These are phyloP conservation scores for Cladorrhinum sp. DNA, from an alignment of 2,329 filamentous ascomycete genomes.

Conservation along the genomic window DNA sequence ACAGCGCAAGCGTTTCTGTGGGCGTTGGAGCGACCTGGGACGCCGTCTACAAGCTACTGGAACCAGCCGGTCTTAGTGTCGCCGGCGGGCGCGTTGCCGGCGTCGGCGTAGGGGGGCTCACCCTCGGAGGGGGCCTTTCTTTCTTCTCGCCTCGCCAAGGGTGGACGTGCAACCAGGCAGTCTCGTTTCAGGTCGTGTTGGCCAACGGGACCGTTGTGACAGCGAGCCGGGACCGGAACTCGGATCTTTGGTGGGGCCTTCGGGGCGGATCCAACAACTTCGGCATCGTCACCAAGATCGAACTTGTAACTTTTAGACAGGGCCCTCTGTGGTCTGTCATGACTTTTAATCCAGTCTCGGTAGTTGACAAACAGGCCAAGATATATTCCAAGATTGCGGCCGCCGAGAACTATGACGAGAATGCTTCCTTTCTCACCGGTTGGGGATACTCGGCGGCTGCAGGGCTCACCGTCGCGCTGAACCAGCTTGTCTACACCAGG, in stretches of 20 bases:
- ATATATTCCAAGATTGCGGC: background rate
- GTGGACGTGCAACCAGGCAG: constrained; percentile 25
- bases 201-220: constrained; percentile 15
- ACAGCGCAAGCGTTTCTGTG: background rate
- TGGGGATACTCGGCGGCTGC: no score
- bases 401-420: no score
- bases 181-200: constrained; percentile 20
- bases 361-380: no score
- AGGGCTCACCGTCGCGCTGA: no score
- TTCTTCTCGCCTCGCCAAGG: constrained; percentile 10
- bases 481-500: no score
- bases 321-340: background rate
- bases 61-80: background rate
- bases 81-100: background rate
- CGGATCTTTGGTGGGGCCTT: constrained; percentile 18
- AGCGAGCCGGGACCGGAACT: constrained; percentile 17
- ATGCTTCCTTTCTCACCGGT: no score
- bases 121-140: background rate
- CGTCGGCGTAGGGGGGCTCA: background rate
- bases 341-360: no score
- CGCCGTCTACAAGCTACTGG: background rate
- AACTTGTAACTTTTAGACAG: background rate
- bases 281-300: background rate
- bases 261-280: constrained; percentile 21
- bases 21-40: background rate